Base-by-base conservation (phyloP, 108 stramenopile species). In the Conticribra guillardii region DNA sequence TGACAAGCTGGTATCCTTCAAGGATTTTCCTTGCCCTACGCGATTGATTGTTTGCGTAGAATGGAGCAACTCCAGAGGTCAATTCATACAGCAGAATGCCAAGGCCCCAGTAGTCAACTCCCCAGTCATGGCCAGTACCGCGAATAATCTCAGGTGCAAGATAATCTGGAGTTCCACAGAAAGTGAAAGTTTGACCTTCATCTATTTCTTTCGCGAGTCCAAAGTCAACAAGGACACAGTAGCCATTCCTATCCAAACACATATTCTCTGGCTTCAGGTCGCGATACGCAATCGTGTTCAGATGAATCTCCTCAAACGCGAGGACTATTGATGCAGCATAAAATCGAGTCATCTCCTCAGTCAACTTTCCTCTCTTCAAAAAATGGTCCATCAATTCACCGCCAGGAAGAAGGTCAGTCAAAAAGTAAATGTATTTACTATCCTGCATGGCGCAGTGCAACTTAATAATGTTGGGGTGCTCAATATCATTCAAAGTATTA, bases 281-380 rank as follows among this genome's bases (percentile, higher is more conserved):
- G 41, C 86, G 83, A 67, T 93, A 93, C n/a, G 87, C 85, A 53
- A 95, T 93, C 58, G 76, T 54, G 37, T 34, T 54, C 19, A 21
- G 23, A 77, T 95, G 91, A 34, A 95, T 49, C 55, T 89, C 79
- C 47, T 78, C 65, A 32, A 92, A 87, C 17, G 88, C 89, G n/a
- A 86, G 63, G 16, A 88, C 61, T 3, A 95, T 85, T 28, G 85
- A 79, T 37, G 89, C 90, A 18, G 87, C 82, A 61, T 92, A 95
- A 59, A 92, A 87, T 46, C 71, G 84, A 50, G 61, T 70, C 54
- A 59, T 57, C 7, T 18, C n/a, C 32, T 87, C 83, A 2, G 63
- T 19, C 27, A 87, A 76, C 28, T 46, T 54, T 32, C n/a, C 49
- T 15, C 49, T 15, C 29, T 62, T 60, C 60, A 32, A 46, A 7